Evolutionary conservation across 1,139 yeast genomes (phyloP).

Genomic region (Magnusiomyces ingens): DNA sequence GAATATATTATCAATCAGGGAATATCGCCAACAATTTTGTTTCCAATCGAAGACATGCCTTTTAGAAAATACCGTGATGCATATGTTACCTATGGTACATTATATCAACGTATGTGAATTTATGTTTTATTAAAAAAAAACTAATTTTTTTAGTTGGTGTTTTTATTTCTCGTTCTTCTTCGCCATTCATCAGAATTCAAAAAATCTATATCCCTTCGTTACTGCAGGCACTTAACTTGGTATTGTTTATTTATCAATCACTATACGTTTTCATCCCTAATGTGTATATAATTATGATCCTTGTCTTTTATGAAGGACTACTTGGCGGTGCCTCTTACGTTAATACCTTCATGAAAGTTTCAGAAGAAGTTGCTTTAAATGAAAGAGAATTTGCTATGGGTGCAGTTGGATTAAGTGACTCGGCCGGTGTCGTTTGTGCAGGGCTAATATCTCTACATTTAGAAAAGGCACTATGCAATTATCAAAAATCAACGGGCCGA

Average conservation of each 20-base stretch:
- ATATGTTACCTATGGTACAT: constrained; percentile 87
- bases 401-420: constrained; percentile 87
- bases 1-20: constrained; percentile 93
- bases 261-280: constrained; percentile 52
- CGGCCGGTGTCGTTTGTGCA: constrained; percentile 78
- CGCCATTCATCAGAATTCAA: constrained; percentile 53
- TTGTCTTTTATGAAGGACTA: constrained; percentile 76
- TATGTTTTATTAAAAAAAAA: not conserved
- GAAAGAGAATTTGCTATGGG: constrained; percentile 87
- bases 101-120: constrained; percentile 50
- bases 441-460: constrained; percentile 69
- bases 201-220: constrained; percentile 55
- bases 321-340: constrained; percentile 88
- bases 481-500: constrained; percentile 44
- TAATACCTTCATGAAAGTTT: constrained; percentile 74
- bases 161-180: constrained; percentile 80
- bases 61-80: constrained; percentile 71
- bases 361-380: constrained; percentile 49
- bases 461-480: constrained; percentile 64
- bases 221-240: constrained; percentile 62
- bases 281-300: constrained; percentile 53
- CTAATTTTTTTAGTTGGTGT: constrained; percentile 53
- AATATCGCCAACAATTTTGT: constrained; percentile 76
- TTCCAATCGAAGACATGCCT: constrained; percentile 65
- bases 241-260: constrained; percentile 58